A percentile compares a stretch with the other conserved stretches of the same genome.
Conservation (phyloP, 2,329 filamentous ascomycete species). For the Aspergillus viridinutans region DNA sequence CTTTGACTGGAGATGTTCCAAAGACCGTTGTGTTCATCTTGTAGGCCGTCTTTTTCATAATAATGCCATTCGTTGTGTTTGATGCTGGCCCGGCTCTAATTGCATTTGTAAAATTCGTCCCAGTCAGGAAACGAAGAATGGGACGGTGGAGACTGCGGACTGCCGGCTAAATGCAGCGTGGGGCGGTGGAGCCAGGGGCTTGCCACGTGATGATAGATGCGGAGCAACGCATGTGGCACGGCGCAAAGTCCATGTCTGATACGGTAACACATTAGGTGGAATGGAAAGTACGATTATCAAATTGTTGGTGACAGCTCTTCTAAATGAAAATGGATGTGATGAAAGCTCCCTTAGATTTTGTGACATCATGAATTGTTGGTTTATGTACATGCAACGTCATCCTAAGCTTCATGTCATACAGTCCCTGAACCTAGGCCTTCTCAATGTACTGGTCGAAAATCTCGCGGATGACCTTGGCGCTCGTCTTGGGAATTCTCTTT, state of each 20-base stretch:
- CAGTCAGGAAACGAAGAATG: not conserved
- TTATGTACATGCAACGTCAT: not conserved
- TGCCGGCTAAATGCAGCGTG: not conserved
- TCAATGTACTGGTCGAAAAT: conserved; percentile 69
- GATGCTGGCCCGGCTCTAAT: not conserved
- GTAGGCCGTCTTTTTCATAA: not conserved
- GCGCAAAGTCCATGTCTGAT: not conserved
- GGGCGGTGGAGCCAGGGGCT: not conserved
- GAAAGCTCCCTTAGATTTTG: not conserved
- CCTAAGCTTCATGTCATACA: not conserved
- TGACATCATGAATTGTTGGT: not conserved
- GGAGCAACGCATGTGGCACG: not conserved
- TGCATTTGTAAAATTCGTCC: too few species aligned
- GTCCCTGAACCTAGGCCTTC: conserved; percentile 44
- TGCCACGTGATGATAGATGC: not conserved
- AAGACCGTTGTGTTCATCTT: not conserved
- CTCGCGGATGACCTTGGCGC: conserved; percentile 64
- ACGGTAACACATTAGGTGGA: not conserved
- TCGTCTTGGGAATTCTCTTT: conserved; percentile 79
- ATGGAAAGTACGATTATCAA: not conserved
- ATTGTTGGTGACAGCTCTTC: not conserved
- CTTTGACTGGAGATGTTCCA: not conserved
- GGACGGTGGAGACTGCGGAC: not conserved
- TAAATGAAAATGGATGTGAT: not conserved
- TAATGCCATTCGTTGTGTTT: not conserved